phyloP scores from a whole-genome alignment of 345 rosid species.

The Gossypium australe region DNA sequence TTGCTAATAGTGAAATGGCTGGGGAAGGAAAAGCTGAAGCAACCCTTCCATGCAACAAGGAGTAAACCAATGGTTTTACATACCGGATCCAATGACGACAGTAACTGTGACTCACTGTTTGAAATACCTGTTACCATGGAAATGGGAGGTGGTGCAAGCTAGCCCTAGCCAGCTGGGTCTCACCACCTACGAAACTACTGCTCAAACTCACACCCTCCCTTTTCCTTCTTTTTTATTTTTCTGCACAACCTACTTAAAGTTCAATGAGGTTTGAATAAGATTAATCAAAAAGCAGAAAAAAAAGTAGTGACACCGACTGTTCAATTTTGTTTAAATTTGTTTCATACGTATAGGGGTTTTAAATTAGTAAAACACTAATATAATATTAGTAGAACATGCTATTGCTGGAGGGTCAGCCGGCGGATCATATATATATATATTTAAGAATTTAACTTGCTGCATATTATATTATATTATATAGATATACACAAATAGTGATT shows the following conservation, averaged over 20 bases:
- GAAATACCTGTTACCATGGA: conserved; percentile 6
- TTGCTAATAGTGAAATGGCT: conserved; percentile 8
- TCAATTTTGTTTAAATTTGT: neutral
- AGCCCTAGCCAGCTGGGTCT: neutral
- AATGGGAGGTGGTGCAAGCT: neutral
- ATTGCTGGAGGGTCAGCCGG: neutral
- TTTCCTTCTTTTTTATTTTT: neutral
- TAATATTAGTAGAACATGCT: neutral
- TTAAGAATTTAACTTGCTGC: neutral
- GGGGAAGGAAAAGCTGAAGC: conserved; percentile 18
- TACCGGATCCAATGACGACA: conserved; percentile 24
- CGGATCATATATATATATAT: neutral
- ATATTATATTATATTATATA: neutral
- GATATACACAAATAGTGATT: neutral
- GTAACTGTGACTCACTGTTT: conserved; percentile 22
- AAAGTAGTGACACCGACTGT: neutral
- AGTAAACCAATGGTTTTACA: conserved; percentile 4
- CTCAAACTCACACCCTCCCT: neutral
- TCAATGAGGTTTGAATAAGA: neutral
- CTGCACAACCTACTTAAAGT: neutral
- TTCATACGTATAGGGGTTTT: neutral
- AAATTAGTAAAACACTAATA: neutral
- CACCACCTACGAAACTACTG: neutral
- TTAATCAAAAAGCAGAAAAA: neutral
- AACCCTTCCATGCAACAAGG: conserved; percentile 18